Conservation (phyloP, 1,284 basidiomycete species). For the Rhodotorula sp. region DNA sequence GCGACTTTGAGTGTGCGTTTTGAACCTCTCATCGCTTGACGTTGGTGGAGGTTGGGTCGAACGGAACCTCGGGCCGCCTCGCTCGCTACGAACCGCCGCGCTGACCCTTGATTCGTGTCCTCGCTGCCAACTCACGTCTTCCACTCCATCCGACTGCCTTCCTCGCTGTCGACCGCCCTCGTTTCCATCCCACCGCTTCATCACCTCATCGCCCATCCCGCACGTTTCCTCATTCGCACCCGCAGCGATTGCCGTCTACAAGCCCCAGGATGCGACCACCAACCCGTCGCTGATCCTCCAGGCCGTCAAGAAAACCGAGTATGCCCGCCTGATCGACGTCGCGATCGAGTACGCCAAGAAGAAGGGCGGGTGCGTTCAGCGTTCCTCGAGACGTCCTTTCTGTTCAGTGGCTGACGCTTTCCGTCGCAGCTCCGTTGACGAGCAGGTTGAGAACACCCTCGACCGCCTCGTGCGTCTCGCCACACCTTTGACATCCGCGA, state of each 20-base stretch:
- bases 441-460: slow-evolving; percentile 70
- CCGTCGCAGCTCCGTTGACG: slow-evolving; percentile 58
- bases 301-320: slow-evolving; percentile 84
- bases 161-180: neutral
- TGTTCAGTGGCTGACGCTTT: neutral
- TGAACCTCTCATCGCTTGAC: neutral
- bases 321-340: slow-evolving; percentile 76
- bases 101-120: neutral
- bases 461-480: slow-evolving; percentile 73
- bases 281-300: slow-evolving; percentile 84
- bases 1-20: slow-evolving; percentile 61
- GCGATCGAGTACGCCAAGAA: slow-evolving; percentile 79
- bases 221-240: slow-evolving; percentile 14
- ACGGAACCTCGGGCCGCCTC: neutral
- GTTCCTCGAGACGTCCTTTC: neutral
- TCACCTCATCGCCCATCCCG: neutral
- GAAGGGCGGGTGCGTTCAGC: slow-evolving; percentile 61
- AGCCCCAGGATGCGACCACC: slow-evolving; percentile 90
- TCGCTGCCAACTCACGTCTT: too few relatives aligned
- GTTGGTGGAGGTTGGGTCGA: neutral
- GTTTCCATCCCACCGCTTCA: neutral
- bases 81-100: neutral
- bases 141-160: neutral
- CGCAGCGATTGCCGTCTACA: slow-evolving; percentile 81
- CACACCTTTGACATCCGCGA: too few relatives aligned